Base-by-base conservation (phyloP, 208 protist genomes). In the Trypanosoma conorhini region DNA sequence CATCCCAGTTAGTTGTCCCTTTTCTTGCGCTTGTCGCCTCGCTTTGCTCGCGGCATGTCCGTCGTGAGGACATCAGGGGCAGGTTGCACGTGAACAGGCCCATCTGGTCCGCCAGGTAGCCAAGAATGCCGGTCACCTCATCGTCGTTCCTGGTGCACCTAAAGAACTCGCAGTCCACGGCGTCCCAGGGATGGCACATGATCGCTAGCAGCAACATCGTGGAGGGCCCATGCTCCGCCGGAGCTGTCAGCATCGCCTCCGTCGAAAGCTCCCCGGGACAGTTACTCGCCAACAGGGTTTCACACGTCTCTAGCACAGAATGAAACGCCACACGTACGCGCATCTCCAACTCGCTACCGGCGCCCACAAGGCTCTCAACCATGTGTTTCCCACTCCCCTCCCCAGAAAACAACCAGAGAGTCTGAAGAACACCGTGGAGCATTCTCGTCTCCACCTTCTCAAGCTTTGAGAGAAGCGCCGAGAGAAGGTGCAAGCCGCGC, bases 121-220 rank as follows among this genome's bases (percentile, higher is more conserved):
- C 72, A 17, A 94, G 76, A 57, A 93, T 70, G 59, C 52, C 38
- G 7, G 54, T 12, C 42, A 68, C 65, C 62, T 86, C 78, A 33
- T 73, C 59, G 28, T 86, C 85, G 58, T 70, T 77, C 33, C 63
- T 71, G 40, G 66, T 83, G 35, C 42, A 66, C 42, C 67, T 82
- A 69, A 94, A 86, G 28, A 91, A 62, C 28, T 93, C 91, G 55
- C 88, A 89, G 68, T 96, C 91, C 17, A 84, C 72, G 22, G 79
- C 77, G 52, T 96, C 91, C 85, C 86, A 96, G 35, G 91, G 88
- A 50, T 91, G 81, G 70, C 88, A 96, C 58, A 94, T 67, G 42
- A 96, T 84, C 24, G 80, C 79, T 38, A 94, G 79, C 44, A 94
- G 76, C 26, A 82, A 70, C 79, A 94, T 83, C 24, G 76, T 81